Evolutionary conservation across 495 filamentous ascomycete species (phyloP).

Genomic region (Lentithecium fluviatile): DNA sequence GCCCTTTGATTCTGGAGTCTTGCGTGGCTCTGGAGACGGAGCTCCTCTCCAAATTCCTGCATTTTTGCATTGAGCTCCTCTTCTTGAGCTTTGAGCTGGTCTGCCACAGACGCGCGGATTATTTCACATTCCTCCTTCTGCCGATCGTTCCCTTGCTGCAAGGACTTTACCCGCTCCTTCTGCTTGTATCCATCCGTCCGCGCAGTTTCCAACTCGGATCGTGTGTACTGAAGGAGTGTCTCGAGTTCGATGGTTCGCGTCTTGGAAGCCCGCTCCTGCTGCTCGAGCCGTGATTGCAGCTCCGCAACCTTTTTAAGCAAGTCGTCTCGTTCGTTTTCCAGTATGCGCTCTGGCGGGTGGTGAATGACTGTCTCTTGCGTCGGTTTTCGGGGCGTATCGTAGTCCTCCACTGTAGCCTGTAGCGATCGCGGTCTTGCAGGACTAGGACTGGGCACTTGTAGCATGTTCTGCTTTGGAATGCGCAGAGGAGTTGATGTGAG

Average conservation of each 20-base stretch:
- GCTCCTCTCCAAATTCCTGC: slow-evolving; percentile 27
- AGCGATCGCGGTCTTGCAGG: slow-evolving; percentile 17
- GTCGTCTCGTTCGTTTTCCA: neutral
- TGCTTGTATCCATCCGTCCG: slow-evolving; percentile 16
- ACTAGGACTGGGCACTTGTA: slow-evolving; percentile 8
- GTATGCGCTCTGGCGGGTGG: slow-evolving; percentile 5
- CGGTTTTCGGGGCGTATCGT: slow-evolving; percentile 29
- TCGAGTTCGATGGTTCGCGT: slow-evolving; percentile 29
- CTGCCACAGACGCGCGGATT: neutral
- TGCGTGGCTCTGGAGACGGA: slow-evolving; percentile 17
- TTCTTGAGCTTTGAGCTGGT: slow-evolving; percentile 9
- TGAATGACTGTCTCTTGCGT: slow-evolving; percentile 33
- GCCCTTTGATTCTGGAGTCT: slow-evolving; percentile 31
- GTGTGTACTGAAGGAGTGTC: slow-evolving; percentile 25
- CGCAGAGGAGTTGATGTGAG: slow-evolving; percentile 19
- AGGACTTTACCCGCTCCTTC: slow-evolving; percentile 10
- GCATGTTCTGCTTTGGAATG: slow-evolving; percentile 14
- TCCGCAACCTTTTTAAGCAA: slow-evolving; percentile 17
- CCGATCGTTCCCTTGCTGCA: slow-evolving; percentile 7
- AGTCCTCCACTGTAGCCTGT: slow-evolving; percentile 34
- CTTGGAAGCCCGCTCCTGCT: slow-evolving; percentile 23
- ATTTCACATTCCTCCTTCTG: neutral
- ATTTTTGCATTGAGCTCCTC: slow-evolving; percentile 21
- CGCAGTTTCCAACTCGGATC: slow-evolving; percentile 22
- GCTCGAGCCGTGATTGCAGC: slow-evolving; percentile 17